Conservation (phyloP, 495 filamentous ascomycete species). For the Lentithecium fluviatile region DNA sequence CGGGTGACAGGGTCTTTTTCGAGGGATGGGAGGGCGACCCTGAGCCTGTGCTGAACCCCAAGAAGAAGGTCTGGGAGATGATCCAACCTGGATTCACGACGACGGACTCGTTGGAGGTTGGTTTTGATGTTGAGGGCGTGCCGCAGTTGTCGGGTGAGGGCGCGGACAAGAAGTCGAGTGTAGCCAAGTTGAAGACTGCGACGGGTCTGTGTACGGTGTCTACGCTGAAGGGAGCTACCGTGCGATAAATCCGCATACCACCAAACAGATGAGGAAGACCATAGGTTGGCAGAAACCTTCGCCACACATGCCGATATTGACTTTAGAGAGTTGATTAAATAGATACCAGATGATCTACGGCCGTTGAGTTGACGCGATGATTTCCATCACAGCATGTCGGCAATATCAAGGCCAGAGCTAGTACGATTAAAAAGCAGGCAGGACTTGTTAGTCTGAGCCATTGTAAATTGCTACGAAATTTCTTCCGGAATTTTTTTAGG, state of each 20-base stretch:
- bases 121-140: slow-evolving; percentile 65
- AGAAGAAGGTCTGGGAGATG: slow-evolving; percentile 98
- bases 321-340: no score
- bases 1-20: slow-evolving; percentile 86
- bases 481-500: no score
- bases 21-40: slow-evolving; percentile 93
- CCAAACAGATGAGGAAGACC: no score
- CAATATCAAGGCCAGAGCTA: no score
- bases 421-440: no score
- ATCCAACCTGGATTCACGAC: slow-evolving; percentile 94
- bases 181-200: slow-evolving; percentile 43
- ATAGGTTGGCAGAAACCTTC: no score
- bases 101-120: slow-evolving; percentile 73
- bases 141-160: slow-evolving; percentile 60
- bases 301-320: no score
- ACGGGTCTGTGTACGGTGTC: slow-evolving; percentile 43
- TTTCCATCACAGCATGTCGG: no score
- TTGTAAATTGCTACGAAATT: no score
- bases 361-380: no score
- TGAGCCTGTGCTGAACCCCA: slow-evolving; percentile 89
- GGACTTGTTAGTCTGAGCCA: no score
- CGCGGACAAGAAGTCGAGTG: slow-evolving; percentile 42
- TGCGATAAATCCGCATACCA: slow-evolving; percentile 21
- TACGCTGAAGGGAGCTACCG: slow-evolving; percentile 40
- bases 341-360: no score